These are phyloP conservation scores for Willaertia magna DNA, from an alignment of 208 protist species.

Conservation along the genomic window DNA sequence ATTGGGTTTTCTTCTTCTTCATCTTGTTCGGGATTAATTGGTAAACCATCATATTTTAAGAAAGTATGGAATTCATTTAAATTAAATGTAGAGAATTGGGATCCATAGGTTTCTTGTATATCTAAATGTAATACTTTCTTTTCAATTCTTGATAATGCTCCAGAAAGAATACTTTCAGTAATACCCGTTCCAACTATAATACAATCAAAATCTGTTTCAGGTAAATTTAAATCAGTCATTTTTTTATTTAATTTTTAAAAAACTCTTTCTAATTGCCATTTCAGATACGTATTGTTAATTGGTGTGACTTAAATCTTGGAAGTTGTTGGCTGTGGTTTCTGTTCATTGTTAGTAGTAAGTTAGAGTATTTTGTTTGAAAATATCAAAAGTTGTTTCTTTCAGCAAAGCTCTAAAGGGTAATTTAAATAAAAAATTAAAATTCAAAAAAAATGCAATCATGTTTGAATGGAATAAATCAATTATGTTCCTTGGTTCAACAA, in stretches of 20 bases:
- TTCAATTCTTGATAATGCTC: constrained; percentile 55
- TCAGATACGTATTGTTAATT: no score
- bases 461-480: background rate
- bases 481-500: background rate
- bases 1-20: no score
- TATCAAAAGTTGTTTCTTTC: no score
- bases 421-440: no score
- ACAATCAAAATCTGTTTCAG: constrained; percentile 42
- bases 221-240: background rate
- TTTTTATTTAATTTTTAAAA: background rate
- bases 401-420: no score
- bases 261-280: no score
- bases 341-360: no score
- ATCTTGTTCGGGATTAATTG: no score
- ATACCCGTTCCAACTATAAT: constrained; percentile 70
- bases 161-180: constrained; percentile 59
- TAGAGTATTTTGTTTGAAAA: no score
- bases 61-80: constrained; percentile 10
- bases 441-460: background rate
- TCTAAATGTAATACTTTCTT: constrained; percentile 73
- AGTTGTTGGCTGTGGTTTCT: no score
- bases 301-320: no score
- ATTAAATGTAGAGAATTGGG: constrained; percentile 30
- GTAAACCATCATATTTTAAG: no score
- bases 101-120: constrained; percentile 57